Conservation (phyloP, 345 rosid species). For the Eucalyptus sp. region DNA sequence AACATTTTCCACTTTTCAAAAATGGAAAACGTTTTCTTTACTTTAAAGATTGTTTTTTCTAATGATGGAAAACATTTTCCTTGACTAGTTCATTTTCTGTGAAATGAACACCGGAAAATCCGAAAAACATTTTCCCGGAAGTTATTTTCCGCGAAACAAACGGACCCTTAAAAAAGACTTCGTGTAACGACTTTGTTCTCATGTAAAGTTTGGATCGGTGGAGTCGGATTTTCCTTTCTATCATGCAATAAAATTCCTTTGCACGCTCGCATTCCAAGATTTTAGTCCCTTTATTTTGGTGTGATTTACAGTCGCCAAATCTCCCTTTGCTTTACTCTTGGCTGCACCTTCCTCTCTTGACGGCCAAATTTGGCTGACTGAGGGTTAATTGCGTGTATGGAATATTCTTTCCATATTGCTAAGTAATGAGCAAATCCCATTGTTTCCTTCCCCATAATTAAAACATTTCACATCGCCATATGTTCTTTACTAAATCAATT, state of each 20-base stretch:
- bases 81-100: too few relatives aligned
- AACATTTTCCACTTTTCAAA: too few relatives aligned
- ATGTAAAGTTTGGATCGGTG: rapidly evolving
- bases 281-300: neutral
- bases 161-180: rapidly evolving
- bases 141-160: too few relatives aligned
- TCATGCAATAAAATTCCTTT: rapidly evolving
- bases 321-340: too few relatives aligned
- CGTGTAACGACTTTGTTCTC: too few relatives aligned
- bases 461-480: neutral
- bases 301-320: too few relatives aligned
- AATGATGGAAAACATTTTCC: too few relatives aligned
- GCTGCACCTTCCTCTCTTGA: neutral
- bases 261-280: rapidly evolving
- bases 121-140: too few relatives aligned
- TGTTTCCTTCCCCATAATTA: neutral
- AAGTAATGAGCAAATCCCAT: neutral
- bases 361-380: neutral
- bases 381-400: neutral
- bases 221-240: rapidly evolving
- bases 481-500: neutral
- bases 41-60: too few relatives aligned
- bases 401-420: too few relatives aligned
- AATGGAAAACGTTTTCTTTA: too few relatives aligned
- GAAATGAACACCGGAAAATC: too few relatives aligned